Evolutionary conservation across 768 basidiomycete genomes (phyloP).

Genomic region (Amyloporia xantha): DNA sequence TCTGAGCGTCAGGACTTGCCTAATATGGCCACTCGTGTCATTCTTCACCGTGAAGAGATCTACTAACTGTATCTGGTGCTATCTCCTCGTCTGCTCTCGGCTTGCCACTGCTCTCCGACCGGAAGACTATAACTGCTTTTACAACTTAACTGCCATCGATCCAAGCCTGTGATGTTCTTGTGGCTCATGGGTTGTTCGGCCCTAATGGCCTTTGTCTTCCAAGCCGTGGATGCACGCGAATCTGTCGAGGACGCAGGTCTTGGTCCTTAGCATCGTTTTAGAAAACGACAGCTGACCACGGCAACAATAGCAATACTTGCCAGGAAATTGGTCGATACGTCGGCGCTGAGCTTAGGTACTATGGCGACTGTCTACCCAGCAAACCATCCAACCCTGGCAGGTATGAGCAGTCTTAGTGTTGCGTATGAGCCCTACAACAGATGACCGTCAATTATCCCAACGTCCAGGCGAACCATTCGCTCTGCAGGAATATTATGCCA

Average conservation of each 20-base stretch:
- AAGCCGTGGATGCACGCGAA: slow-evolving; percentile 20
- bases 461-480: slow-evolving; percentile 41
- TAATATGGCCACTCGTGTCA: too few relatives aligned
- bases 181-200: too few relatives aligned
- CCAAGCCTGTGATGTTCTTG: too few relatives aligned
- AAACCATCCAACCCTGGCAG: slow-evolving; percentile 32
- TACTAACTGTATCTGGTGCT: too few relatives aligned
- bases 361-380: slow-evolving; percentile 45
- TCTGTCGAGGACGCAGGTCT: slow-evolving; percentile 45
- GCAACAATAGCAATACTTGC: slow-evolving; percentile 35
- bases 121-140: too few relatives aligned
- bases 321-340: slow-evolving; percentile 34
- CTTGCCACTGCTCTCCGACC: too few relatives aligned
- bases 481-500: slow-evolving; percentile 50
- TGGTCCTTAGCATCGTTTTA: slow-evolving; percentile 6
- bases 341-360: slow-evolving; percentile 32
- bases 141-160: too few relatives aligned
- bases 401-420: slow-evolving; percentile 18
- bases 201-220: neutral
- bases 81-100: too few relatives aligned
- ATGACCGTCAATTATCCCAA: neutral
- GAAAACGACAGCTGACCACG: neutral
- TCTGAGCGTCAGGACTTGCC: too few relatives aligned
- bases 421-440: neutral
- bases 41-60: too few relatives aligned